Percentiles rank a stretch among this genome's conserved stretches.
Evolutionary conservation across 1,139 yeast genomes (phyloP).

Genomic region (Schizosaccharomyces versatilis): DNA sequence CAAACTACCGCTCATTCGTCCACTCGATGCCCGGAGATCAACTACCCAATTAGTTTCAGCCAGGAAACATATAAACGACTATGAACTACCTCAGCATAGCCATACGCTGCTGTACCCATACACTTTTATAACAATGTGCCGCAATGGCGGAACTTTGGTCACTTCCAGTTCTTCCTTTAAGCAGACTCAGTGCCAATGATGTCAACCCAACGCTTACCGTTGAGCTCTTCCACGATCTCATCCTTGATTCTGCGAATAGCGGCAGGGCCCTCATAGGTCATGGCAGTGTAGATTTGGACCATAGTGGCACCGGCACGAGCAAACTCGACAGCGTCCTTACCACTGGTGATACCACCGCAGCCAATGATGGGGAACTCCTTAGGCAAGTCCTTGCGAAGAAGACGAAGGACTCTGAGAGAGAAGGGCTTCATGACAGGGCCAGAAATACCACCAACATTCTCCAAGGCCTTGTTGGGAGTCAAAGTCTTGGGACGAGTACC

Average conservation of each 20-base stretch:
- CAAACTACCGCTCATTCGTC: too few relatives aligned
- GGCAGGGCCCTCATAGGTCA: constrained; percentile 87
- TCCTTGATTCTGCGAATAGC: constrained; percentile 55
- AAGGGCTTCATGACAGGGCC: constrained; percentile 80
- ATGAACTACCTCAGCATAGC: too few relatives aligned
- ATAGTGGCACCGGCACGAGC: constrained; percentile 85
- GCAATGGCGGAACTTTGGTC: too few relatives aligned
- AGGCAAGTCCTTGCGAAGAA: constrained; percentile 54
- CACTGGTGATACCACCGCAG: constrained; percentile 78
- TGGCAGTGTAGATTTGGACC: constrained; percentile 68
- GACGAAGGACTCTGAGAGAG: constrained; percentile 45
- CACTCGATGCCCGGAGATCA: too few relatives aligned
- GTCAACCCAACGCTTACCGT: constrained; percentile 64
- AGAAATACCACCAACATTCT: constrained; percentile 69
- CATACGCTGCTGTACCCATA: too few relatives aligned
- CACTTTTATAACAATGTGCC: too few relatives aligned
- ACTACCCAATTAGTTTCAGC: too few relatives aligned
- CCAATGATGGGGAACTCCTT: constrained; percentile 61
- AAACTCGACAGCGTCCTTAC: constrained; percentile 73
- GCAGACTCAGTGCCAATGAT: constrained; percentile 22
- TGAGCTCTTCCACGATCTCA: constrained; percentile 45
- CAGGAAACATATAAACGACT: too few relatives aligned
- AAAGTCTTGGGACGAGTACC: constrained; percentile 31
- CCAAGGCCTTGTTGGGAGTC: constrained; percentile 22
- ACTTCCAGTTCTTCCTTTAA: too few relatives aligned